Evolutionary conservation across 2,329 filamentous ascomycete species (phyloP).

Genomic region (Neopestalotiopsis rosae): DNA sequence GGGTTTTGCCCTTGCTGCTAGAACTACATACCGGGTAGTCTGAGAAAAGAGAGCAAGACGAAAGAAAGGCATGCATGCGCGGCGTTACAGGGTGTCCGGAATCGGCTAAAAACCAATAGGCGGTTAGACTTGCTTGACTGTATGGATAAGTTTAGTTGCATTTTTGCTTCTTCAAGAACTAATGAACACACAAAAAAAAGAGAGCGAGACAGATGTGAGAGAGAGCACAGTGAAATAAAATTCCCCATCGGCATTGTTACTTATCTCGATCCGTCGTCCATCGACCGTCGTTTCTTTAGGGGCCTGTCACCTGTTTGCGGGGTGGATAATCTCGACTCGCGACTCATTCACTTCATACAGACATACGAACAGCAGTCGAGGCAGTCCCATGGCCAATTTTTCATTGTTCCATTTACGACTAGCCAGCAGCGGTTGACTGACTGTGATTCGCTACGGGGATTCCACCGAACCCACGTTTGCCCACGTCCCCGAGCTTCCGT

Average conservation of each 20-base stretch:
- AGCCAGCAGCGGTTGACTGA: background rate
- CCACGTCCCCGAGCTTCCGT: background rate
- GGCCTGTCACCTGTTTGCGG: background rate
- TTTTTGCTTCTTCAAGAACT: conserved; percentile 5
- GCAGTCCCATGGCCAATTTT: too few relatives aligned
- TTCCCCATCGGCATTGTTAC: too few relatives aligned
- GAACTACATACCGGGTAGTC: background rate
- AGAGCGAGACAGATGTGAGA: too few relatives aligned
- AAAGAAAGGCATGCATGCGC: conserved; percentile 15
- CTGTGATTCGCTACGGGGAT: background rate
- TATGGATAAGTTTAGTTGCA: conserved; percentile 15
- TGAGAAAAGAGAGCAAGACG: background rate
- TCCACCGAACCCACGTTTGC: background rate
- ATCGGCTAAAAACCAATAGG: conserved; percentile 18
- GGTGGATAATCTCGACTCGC: background rate
- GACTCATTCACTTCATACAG: background rate
- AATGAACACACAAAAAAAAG: background rate
- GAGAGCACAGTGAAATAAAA: background rate
- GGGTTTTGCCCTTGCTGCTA: background rate
- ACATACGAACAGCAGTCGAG: too few relatives aligned
- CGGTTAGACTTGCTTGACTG: conserved; percentile 19
- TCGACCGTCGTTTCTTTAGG: background rate
- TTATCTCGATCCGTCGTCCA: background rate
- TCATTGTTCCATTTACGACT: too few relatives aligned
- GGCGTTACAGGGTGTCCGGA: conserved; percentile 19